Evolutionary conservation across 2,329 filamentous ascomycete genomes (phyloP), one percentile per base, ranked within the genome.

Genomic region (Chlorencoelia australis): DNA sequence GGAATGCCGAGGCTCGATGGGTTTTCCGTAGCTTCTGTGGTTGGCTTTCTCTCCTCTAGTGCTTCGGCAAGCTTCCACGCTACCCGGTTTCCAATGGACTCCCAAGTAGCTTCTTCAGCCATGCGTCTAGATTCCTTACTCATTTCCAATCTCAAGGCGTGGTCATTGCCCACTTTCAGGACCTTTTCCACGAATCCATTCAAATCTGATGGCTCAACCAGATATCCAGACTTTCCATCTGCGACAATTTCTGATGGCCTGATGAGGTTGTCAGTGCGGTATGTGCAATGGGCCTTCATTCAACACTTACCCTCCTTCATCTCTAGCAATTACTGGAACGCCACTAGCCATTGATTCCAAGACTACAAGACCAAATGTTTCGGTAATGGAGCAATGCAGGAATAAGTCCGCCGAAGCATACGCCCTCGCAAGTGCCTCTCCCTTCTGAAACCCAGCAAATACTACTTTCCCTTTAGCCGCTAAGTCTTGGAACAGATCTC

Each of bases 381-480:
- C 79, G 1, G 78, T 82, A 39, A 82, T 63, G 15, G 47, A 82
- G 58, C 76, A 81, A 58, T 83, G 78, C 10, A 83, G 58, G 51
- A 83, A 82, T n/a, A 83, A 47, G 50, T 83, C 78, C 1, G 71
- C 77, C 3, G 71, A 73, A 2, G 79, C 77, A 46, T 82, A 84
- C 7, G 73, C 70, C n/a, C 65, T 61, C n/a, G 76, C 77, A 7
- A 83, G 64, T 2, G 67, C 65, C 33, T 67, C 66, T 8, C 78
- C 77, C 1, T 71, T 66, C 45, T 73, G 65, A 59, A 82, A 77
- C 1, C 79, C 78, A 0, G 76, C 72, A 53, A 83, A 83, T n/a
- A 74, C 50, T 24, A 82, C 75, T 33, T 68, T 70, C 20, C 71
- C 66, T 30, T 62, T 57, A 4, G 57, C 55, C 8, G 51, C 46